Evolutionary conservation across 202 grass and related monocot genomes (phyloP).

Genomic region (Tripidium arundinaceum): DNA sequence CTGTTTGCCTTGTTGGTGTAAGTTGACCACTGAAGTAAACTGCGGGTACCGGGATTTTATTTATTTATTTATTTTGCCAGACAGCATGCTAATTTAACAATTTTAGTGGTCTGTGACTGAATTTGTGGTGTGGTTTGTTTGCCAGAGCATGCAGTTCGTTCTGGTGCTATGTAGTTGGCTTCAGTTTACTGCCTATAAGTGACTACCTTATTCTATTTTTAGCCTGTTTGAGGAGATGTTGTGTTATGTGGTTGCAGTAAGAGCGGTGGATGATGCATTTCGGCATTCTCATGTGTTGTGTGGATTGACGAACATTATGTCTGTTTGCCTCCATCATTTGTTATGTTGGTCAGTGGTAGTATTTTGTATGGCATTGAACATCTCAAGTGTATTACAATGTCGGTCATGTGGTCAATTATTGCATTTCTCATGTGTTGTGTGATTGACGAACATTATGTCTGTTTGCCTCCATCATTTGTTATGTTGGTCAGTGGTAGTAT

Average conservation of each 20-base stretch:
- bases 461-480: too few relatives aligned
- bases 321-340: neutral
- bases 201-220: neutral
- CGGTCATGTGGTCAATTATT: too few relatives aligned
- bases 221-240: neutral
- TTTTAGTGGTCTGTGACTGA: neutral
- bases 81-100: neutral
- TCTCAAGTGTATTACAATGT: too few relatives aligned
- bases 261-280: neutral
- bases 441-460: too few relatives aligned
- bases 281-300: neutral
- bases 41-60: neutral
- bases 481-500: too few relatives aligned
- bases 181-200: neutral
- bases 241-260: neutral
- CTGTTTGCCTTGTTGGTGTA: neutral
- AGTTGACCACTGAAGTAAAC: neutral
- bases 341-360: neutral
- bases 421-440: too few relatives aligned
- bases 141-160: neutral
- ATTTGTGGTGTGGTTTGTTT: neutral
- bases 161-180: neutral
- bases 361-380: too few relatives aligned
- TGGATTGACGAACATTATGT: neutral
- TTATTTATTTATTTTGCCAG: neutral